Evolutionary conservation across 2,329 filamentous ascomycete genomes (phyloP), one percentile per base, ranked within the genome.

Genomic region (Calonectria ilicicola): DNA sequence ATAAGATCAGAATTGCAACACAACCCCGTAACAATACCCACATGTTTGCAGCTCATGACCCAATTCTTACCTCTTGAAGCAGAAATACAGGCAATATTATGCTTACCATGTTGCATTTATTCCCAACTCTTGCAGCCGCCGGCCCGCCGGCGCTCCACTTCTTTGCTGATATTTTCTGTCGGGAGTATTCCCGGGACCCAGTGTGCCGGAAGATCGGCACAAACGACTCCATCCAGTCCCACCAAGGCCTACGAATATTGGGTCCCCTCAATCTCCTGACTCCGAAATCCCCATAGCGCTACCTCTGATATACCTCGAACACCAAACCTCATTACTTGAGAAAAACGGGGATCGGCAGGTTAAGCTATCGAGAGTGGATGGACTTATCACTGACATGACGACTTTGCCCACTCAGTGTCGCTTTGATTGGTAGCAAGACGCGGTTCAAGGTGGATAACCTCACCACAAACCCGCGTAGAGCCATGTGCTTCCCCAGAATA

Each of bases 401-500:
- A 32, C 26, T 49, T 21, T 44, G n/a, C 15, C 35, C 47, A 21
- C 47, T 5, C 35, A 15, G n/a, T 21, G 27, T n/a, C 17, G 29
- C 35, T n/a, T n/a, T 23, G 6, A 58, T 40, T 58, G 29, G 53
- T 21, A 38, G n/a, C 53, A 26, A 12, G n/a, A 58, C n/a, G 12
- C 27, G n/a, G 23, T 38, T 6, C 5, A 17, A 15, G 6, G 53
- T 40, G 53, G 53, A 40, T 40, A 10, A 15, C 32, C 32, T 58
- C 32, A 19, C 27, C 14, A 40, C 12, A 40, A 12, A 40, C 32
- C 53, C 53, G 53, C 53, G 12, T 23, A 8, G 49, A 44, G n/a
- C 47, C 46, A 53, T 44, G 46, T 51, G 14, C 27, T 5, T 76
- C 72, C 67, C 74, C 68, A 70, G 66, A 66, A 14, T 58, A 27